phyloP scores from a whole-genome alignment of 768 basidiomycete genomes.

The Suillus hirtellus region DNA sequence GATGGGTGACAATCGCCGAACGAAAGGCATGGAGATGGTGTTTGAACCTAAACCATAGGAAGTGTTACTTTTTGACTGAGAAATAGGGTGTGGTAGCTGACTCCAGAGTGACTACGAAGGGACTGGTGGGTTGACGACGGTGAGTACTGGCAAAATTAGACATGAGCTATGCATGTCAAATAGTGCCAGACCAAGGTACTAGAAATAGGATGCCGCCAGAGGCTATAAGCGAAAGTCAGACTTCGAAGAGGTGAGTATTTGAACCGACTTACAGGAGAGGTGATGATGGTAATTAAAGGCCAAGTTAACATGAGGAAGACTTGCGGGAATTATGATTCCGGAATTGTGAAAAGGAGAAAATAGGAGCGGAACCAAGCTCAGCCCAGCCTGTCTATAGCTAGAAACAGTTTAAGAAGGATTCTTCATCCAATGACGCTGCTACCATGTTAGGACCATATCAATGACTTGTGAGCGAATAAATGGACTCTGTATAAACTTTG shows the following conservation, averaged over 20 bases:
- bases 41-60: slow-evolving; percentile 57
- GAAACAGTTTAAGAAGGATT: slow-evolving; percentile 4
- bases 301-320: slow-evolving; percentile 21
- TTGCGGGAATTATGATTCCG: background rate
- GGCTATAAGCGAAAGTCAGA: background rate
- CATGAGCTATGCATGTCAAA: slow-evolving; percentile 35
- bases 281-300: slow-evolving; percentile 12
- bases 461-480: too few relatives aligned
- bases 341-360: slow-evolving; percentile 13
- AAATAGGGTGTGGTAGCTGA: slow-evolving; percentile 50
- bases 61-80: slow-evolving; percentile 48
- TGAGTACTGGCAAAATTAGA: slow-evolving; percentile 46
- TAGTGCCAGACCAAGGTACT: slow-evolving; percentile 19
- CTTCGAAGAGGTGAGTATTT: background rate
- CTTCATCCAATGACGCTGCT: background rate
- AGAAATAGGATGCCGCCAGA: slow-evolving; percentile 5
- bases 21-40: slow-evolving; percentile 89
- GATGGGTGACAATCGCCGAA: slow-evolving; percentile 87
- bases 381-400: background rate
- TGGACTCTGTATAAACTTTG: too few relatives aligned
- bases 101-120: slow-evolving; percentile 76
- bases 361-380: slow-evolving; percentile 7
- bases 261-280: slow-evolving; percentile 14
- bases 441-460: too few relatives aligned
- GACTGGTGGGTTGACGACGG: slow-evolving; percentile 63